A percentile compares a stretch with the other conserved stretches of the same genome.
phyloP scores from a whole-genome alignment of 1,284 basidiomycete species.

The Rhodotorula sp. region DNA sequence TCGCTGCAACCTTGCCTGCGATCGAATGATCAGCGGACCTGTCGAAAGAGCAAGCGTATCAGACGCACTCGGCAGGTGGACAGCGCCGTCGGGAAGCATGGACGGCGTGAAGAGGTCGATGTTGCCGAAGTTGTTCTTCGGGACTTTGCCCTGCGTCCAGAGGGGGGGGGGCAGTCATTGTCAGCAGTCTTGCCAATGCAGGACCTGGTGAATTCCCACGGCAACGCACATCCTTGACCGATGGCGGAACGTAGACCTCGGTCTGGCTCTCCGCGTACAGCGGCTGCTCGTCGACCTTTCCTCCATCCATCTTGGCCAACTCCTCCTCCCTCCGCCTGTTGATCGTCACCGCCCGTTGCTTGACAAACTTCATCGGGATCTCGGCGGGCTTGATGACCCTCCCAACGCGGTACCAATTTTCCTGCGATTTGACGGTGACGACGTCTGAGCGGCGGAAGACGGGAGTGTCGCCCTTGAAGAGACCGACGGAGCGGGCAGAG shows the following conservation, averaged over 20 bases:
- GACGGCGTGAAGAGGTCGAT: conserved; percentile 92
- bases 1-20: conserved; percentile 79
- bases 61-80: conserved; percentile 79
- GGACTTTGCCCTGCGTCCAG: conserved; percentile 71
- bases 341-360: conserved; percentile 79
- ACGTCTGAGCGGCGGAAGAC: conserved; percentile 88
- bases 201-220: no score
- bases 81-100: conserved; percentile 87
- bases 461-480: conserved; percentile 79
- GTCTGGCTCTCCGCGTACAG: conserved; percentile 86
- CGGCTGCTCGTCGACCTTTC: conserved; percentile 67
- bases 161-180: conserved; percentile 14
- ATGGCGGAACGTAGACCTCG: conserved; percentile 70
- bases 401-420: conserved; percentile 92
- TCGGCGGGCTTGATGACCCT: conserved; percentile 66
- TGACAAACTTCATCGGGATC: conserved; percentile 86
- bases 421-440: conserved; percentile 77
- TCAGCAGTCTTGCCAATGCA: not conserved
- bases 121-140: conserved; percentile 95
- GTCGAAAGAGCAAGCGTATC: no score
- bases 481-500: conserved; percentile 72
- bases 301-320: conserved; percentile 58
- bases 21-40: conserved; percentile 12
- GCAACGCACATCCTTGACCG: conserved; percentile 71
- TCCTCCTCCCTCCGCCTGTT: conserved; percentile 80